Evolutionary conservation across 1,284 basidiomycete genomes (phyloP).

Genomic region (Inonotus obliquus): DNA sequence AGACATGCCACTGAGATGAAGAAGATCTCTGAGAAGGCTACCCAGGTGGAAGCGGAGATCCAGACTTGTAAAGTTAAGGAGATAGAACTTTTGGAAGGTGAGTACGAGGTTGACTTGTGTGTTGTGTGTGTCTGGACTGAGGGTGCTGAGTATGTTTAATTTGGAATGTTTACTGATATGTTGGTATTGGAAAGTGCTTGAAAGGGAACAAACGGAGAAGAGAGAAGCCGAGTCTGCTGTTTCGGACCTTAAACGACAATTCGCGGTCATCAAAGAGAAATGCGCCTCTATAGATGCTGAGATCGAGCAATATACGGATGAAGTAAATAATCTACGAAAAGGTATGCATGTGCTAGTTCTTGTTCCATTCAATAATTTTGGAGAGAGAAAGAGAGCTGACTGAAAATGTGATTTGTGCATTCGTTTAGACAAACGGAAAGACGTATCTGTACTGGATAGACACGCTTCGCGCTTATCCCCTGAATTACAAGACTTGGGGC

Average conservation of each 20-base stretch:
- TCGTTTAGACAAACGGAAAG: conserved; percentile 65
- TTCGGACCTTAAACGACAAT: conserved; percentile 56
- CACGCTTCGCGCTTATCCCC: conserved; percentile 52
- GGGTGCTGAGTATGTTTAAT: no score
- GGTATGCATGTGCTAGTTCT: conserved; percentile 47
- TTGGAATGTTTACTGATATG: background rate
- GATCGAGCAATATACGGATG: conserved; percentile 61
- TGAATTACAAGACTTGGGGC: conserved; percentile 57
- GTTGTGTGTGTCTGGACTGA: background rate
- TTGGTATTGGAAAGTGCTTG: conserved; percentile 43
- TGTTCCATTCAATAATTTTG: no score
- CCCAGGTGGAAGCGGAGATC: conserved; percentile 58
- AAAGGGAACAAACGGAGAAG: conserved; percentile 63
- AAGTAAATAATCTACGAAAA: conserved; percentile 53
- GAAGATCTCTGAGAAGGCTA: conserved; percentile 48
- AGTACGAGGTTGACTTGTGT: background rate
- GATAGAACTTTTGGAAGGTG: conserved; percentile 66
- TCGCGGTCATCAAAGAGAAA: conserved; percentile 54
- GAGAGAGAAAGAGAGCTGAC: no score
- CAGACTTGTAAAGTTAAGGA: conserved; percentile 67
- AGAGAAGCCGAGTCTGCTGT: conserved; percentile 64
- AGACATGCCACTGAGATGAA: conserved; percentile 56
- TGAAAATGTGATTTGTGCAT: no score
- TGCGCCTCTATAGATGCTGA: conserved; percentile 55
- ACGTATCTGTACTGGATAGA: conserved; percentile 54